Conservation (phyloP, 108 stramenopile genomes). For the Skeletonema tropicum region DNA sequence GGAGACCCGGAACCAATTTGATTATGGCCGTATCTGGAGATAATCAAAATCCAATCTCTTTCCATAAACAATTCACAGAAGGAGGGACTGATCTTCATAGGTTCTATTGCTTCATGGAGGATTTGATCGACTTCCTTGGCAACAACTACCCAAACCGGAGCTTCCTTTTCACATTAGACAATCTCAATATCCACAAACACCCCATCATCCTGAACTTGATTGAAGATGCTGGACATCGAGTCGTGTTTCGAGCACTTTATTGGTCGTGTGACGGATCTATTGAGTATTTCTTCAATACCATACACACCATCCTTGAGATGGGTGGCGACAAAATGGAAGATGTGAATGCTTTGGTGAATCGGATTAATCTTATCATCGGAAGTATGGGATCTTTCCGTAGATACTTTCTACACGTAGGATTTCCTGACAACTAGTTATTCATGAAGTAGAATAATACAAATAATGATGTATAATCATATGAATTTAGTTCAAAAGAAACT, state of each 20-base stretch:
- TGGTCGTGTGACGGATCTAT: slow-evolving; percentile 41
- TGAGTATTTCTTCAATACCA: slow-evolving; percentile 39
- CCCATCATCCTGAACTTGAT: slow-evolving; percentile 16
- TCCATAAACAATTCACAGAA: slow-evolving; percentile 10
- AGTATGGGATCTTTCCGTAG: slow-evolving; percentile 4
- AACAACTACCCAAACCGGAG: not conserved
- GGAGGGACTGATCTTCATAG: slow-evolving; percentile 20
- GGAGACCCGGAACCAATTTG: slow-evolving; percentile 20
- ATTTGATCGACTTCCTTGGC: slow-evolving; percentile 11
- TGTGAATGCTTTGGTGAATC: slow-evolving; percentile 17
- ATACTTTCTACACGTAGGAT: slow-evolving; percentile 26
- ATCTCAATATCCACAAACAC: slow-evolving; percentile 37
- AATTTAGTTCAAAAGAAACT: not conserved
- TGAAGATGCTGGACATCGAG: slow-evolving; percentile 14
- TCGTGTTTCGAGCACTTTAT: slow-evolving; percentile 37
- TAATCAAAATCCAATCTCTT: not conserved
- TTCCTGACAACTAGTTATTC: slow-evolving; percentile 9
- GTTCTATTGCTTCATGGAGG: slow-evolving; percentile 24
- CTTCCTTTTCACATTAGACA: slow-evolving; percentile 37
- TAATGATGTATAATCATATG: not conserved
- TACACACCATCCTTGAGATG: slow-evolving; percentile 25
- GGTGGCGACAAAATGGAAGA: too few relatives aligned
- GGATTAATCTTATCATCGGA: slow-evolving; percentile 25
- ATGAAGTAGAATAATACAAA: not conserved
- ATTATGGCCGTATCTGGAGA: slow-evolving; percentile 27